Percentiles rank a stretch among this genome's conserved stretches.
These are phyloP conservation scores for Ophiocordyceps polyrhachis-furcata DNA, from an alignment of 2,329 filamentous ascomycete genomes.

Conservation along the genomic window DNA sequence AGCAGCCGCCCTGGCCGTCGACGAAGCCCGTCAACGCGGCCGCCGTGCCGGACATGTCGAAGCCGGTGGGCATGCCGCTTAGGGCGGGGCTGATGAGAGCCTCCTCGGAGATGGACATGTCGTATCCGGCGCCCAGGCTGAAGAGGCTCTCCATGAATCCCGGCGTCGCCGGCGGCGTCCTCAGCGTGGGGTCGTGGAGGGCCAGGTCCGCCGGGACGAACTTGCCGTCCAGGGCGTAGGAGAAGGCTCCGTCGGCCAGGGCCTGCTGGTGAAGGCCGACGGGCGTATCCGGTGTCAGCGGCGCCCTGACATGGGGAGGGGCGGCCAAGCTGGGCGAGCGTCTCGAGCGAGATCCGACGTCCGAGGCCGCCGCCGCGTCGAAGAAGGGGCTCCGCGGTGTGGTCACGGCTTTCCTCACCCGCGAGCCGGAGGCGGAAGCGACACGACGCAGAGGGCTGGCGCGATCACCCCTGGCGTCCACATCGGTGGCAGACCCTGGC, in stretches of 20 bases:
- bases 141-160: constrained; percentile 24
- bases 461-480: constrained; percentile 23
- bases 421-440: constrained; percentile 27
- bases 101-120: constrained; percentile 25
- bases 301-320: constrained; percentile 22
- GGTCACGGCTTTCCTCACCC: constrained; percentile 13
- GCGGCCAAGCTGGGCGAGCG: constrained; percentile 22
- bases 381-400: constrained; percentile 20
- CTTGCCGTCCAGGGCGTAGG: constrained; percentile 14
- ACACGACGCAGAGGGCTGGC: constrained; percentile 33
- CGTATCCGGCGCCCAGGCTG: constrained; percentile 19
- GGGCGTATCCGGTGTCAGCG: constrained; percentile 31
- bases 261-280: constrained; percentile 18
- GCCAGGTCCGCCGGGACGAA: constrained; percentile 10
- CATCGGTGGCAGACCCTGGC: constrained; percentile 30
- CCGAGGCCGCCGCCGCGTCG: constrained; percentile 18
- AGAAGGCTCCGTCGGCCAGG: constrained; percentile 20
- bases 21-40: constrained; percentile 25
- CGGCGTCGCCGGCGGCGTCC: constrained; percentile 35
- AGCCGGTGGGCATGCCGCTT: constrained; percentile 24
- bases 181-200: constrained; percentile 25
- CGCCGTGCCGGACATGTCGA: constrained; percentile 24
- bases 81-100: constrained; percentile 28
- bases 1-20: constrained; percentile 15
- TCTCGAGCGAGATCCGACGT: constrained; percentile 19